Conservation (phyloP, 2,329 filamentous ascomycete genomes). For the Fusarium phyllophilum region DNA sequence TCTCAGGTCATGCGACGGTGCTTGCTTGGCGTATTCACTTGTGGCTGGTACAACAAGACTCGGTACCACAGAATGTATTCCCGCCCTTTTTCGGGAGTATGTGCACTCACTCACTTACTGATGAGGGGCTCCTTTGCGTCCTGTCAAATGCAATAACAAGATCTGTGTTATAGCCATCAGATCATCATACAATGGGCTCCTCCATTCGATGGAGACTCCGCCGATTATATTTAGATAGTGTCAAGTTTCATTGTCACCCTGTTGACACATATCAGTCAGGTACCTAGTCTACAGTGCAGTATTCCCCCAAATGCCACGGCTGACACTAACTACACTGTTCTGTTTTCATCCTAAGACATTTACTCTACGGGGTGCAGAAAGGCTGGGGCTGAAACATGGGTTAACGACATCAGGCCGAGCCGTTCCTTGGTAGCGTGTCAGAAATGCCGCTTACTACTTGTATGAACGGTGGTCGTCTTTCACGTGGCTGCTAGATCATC, state of each 20-base stretch:
- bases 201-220: neutral
- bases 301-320: neutral
- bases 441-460: neutral
- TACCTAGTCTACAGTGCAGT: neutral
- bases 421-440: neutral
- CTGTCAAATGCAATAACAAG: neutral
- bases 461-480: neutral
- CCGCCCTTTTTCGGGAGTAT: neutral
- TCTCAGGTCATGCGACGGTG: conserved; percentile 14
- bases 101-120: neutral
- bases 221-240: neutral
- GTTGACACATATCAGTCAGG: neutral
- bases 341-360: conserved; percentile 5
- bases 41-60: conserved; percentile 18
- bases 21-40: conserved; percentile 4
- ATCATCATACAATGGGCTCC: neutral
- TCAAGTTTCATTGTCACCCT: neutral
- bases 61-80: neutral
- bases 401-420: neutral
- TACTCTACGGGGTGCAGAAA: conserved; percentile 28
- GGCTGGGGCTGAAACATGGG: conserved; percentile 14
- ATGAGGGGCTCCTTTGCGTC: neutral
- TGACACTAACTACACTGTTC: neutral
- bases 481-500: neutral
- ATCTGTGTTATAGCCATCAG: neutral